Evolutionary conservation across 2,329 filamentous ascomycete genomes (phyloP), one percentile per base, ranked within the genome.

Genomic region (Monosporascus sp.): DNA sequence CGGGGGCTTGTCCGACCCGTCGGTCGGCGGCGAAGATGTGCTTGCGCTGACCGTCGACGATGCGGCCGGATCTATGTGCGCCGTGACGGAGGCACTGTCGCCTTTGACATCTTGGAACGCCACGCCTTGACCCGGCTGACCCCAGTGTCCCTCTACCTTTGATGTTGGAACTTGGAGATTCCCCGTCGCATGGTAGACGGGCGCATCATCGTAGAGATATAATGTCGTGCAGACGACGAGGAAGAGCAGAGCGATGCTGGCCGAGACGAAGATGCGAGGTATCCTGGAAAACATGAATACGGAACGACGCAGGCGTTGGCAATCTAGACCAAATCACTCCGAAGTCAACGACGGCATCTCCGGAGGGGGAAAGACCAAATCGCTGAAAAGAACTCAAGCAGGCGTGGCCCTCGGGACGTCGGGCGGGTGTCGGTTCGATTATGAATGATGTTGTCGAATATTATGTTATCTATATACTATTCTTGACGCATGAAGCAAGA

Each of bases 141-240:
- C 51, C 51, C 46, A 40, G 9, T 34, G 20, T 19, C 38, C 47
- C 17, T 48, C 50, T 53, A 58, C 56, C 40, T 56, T 34, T 9
- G 27, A 31, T 5, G 53, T 36, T 7, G 59, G 54, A 37, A 52
- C 46, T 19, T 52, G 56, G n/a, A 52, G 16, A 19, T 52, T 53
- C 36, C 52, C 37, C 14, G 51, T 44, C 37, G 59, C 43, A 37
- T 59, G 54, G 43, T 56, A 54, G 44, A 48, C 52, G 11, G 58
- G 57, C 16, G 53, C 57, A 31, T 56, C 56, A 37, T 60, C 55
- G 43, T 64, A 63, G 22, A 65, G 52, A 34, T 64, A 61, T 31
- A 62, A 60, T 17, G 58, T 61, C n/a, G 62, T 62, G 52, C 60
- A 61, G 37, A 59, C 57, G 53, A 64, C 56, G 52, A 66, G 55